A percentile compares a stretch with the other conserved stretches of the same genome.
Evolutionary conservation across 371 early-diverging fungal species (phyloP).

Genomic region (Mucor plumbeus): DNA sequence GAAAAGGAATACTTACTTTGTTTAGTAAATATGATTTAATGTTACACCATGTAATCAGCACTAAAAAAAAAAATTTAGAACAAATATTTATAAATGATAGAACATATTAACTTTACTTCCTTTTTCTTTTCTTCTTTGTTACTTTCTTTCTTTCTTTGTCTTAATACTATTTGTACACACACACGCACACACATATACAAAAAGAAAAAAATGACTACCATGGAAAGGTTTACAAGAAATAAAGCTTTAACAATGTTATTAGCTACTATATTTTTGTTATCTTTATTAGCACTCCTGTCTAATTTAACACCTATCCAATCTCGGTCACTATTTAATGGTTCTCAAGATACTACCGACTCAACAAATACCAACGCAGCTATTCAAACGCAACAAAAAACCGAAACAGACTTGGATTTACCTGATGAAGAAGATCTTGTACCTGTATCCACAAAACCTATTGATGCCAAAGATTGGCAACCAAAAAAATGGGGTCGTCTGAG

Average conservation of each 20-base stretch:
- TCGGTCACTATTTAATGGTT: conserved; percentile 1
- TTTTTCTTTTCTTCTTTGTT: conserved; percentile 1
- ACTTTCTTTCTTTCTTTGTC: not conserved
- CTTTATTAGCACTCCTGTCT: conserved; percentile 19
- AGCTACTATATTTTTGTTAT: conserved; percentile 20
- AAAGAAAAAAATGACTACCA: not conserved
- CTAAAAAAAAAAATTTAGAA: not conserved
- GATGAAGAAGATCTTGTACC: conserved; percentile 27
- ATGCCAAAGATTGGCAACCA: conserved; percentile 28
- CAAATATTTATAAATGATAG: not conserved
- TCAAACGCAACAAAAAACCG: not conserved
- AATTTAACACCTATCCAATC: conserved; percentile 23
- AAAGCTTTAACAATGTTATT: conserved; percentile 21
- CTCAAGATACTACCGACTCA: not conserved
- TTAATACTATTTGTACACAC: not conserved
- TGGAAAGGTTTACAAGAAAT: conserved; percentile 27
- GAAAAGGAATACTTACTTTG: not conserved
- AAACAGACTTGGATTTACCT: not conserved
- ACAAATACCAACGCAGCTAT: not conserved
- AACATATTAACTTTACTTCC: not conserved
- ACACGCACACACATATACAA: not conserved
- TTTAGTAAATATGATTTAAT: conserved; percentile 1
- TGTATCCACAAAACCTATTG: conserved; percentile 16
- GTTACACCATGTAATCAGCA: conserved; percentile 4
- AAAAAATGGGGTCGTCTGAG: conserved; percentile 26